Percentiles rank a stretch among this genome's conserved stretches.
These are phyloP conservation scores for Hypoxylon subgilvum DNA, from an alignment of 495 filamentous ascomycete species.

Conservation along the genomic window DNA sequence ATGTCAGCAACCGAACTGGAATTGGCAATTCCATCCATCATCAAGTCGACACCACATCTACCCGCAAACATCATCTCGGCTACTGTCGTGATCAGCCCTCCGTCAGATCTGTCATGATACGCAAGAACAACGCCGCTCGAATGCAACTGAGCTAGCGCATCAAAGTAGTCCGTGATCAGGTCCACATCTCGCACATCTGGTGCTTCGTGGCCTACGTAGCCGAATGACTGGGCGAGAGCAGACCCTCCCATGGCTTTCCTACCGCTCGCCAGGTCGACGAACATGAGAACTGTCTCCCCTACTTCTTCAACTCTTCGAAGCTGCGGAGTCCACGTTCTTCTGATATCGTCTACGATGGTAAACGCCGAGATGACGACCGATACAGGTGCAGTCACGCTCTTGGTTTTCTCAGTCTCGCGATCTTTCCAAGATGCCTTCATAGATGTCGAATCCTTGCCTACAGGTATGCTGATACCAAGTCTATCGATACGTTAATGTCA, in stretches of 20 bases:
- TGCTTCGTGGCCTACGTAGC: slow-evolving; percentile 79
- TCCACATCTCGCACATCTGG: slow-evolving; percentile 85
- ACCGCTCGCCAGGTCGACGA: slow-evolving; percentile 84
- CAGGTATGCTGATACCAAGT: slow-evolving; percentile 88
- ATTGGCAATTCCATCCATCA: slow-evolving; percentile 72
- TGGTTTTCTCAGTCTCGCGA: slow-evolving; percentile 65
- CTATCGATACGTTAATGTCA: slow-evolving; percentile 39
- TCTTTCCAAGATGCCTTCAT: slow-evolving; percentile 99
- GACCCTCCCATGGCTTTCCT: slow-evolving; percentile 86
- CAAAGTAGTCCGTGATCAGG: slow-evolving; percentile 87
- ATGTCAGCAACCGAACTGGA: slow-evolving; percentile 65
- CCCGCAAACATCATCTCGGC: slow-evolving; percentile 99
- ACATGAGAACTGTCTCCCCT: slow-evolving; percentile 86
- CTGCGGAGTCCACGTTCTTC: slow-evolving; percentile 91
- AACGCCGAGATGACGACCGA: slow-evolving; percentile 92
- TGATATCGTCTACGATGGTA: slow-evolving; percentile 75
- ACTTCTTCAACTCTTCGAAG: slow-evolving; percentile 83
- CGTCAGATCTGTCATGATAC: slow-evolving; percentile 93
- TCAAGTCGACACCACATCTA: slow-evolving; percentile 84
- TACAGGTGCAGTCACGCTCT: slow-evolving; percentile 89
- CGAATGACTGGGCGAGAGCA: slow-evolving; percentile 89
- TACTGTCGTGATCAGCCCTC: slow-evolving; percentile 88
- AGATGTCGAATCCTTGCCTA: slow-evolving; percentile 96
- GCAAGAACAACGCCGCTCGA: slow-evolving; percentile 86
- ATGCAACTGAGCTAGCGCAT: slow-evolving; percentile 85